phyloP scores from a whole-genome alignment of 306 rosid genomes.

The Astragalus membranaceus region DNA sequence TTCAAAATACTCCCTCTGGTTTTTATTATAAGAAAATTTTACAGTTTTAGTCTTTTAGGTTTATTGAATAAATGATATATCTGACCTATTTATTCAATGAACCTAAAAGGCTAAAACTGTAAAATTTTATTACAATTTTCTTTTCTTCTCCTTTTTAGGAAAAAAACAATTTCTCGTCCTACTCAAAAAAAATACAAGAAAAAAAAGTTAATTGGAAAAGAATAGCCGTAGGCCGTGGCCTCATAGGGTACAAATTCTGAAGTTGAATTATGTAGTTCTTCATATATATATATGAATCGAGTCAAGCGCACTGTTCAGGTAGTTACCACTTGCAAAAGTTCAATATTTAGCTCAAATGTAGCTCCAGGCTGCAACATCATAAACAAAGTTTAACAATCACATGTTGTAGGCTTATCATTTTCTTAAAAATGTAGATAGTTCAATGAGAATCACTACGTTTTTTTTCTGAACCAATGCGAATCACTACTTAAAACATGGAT shows the following conservation, averaged over 20 bases:
- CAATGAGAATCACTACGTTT: background rate
- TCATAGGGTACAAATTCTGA: background rate
- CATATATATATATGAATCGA: background rate
- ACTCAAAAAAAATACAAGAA: background rate
- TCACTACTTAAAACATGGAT: background rate
- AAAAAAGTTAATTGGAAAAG: background rate
- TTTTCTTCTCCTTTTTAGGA: background rate
- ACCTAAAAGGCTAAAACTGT: no score
- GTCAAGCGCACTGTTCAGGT: constrained; percentile 37
- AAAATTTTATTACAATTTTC: background rate
- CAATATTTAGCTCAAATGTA: constrained; percentile 76
- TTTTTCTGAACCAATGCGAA: no score
- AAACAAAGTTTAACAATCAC: constrained; percentile 16
- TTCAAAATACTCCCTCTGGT: no score
- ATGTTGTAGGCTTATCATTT: background rate
- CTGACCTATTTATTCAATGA: no score
- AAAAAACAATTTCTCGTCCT: background rate
- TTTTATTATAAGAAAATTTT: no score
- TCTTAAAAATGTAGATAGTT: background rate
- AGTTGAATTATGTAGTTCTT: background rate
- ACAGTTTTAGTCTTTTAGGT: no score
- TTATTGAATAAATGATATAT: no score
- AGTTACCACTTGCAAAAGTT: constrained; percentile 59
- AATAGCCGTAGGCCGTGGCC: background rate
- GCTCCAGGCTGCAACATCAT: constrained; percentile 84